A percentile compares a stretch with the other conserved stretches of the same genome.
Conservation (phyloP, 1,139 yeast species). For the Yamadazyma buinensis region DNA sequence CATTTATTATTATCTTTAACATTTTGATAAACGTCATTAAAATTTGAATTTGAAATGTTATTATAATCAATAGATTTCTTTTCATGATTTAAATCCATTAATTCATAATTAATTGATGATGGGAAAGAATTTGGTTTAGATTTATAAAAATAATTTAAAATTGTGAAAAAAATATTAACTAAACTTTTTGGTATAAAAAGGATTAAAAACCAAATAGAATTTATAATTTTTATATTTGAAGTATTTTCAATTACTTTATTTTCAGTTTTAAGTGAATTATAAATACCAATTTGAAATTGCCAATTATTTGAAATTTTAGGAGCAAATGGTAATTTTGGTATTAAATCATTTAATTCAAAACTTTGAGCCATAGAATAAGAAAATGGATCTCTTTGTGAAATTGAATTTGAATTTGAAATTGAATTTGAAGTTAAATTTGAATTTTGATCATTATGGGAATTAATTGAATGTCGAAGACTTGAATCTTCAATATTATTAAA, state of each 20-base stretch:
- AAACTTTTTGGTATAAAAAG: conserved; percentile 45
- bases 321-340: conserved; percentile 43
- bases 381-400: neutral
- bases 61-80: neutral
- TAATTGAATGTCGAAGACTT: too few relatives aligned
- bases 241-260: neutral
- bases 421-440: too few relatives aligned
- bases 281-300: conserved; percentile 46
- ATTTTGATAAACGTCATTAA: conserved; percentile 41
- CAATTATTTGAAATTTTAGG: conserved; percentile 38
- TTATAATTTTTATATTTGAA: conserved; percentile 10
- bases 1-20: conserved; percentile 42
- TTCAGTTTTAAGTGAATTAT: conserved; percentile 23
- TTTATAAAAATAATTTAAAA: conserved; percentile 28
- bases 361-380: conserved; percentile 24
- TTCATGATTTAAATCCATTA: conserved; percentile 8
- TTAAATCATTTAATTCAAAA: conserved; percentile 29
- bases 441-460: too few relatives aligned
- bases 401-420: too few relatives aligned
- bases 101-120: conserved; percentile 8
- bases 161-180: conserved; percentile 28
- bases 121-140: conserved; percentile 12
- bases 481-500: neutral
- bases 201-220: conserved; percentile 40
- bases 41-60: conserved; percentile 17